Evolutionary conservation across 1,139 yeast species (phyloP).

Genomic region (Geotrichum bryndzae): DNA sequence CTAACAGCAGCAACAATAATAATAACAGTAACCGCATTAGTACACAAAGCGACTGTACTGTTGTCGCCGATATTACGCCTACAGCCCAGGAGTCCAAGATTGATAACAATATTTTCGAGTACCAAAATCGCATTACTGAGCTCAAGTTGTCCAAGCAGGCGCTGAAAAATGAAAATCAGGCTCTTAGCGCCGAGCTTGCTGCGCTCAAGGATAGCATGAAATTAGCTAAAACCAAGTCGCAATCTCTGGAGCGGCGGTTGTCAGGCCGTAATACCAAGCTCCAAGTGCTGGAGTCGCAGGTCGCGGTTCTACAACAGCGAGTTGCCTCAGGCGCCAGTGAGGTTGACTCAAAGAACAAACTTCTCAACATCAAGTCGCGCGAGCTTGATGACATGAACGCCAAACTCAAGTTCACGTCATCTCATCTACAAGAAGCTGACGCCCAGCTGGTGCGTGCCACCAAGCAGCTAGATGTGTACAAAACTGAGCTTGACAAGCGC

Average conservation of each 20-base stretch:
- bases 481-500: background rate
- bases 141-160: slow-evolving; percentile 1
- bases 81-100: slow-evolving; percentile 1
- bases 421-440: background rate
- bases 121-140: background rate
- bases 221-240: slow-evolving; percentile 15
- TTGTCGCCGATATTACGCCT: slow-evolving; percentile 15
- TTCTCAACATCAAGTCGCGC: background rate
- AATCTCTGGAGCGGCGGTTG: background rate
- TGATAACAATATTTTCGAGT: background rate
- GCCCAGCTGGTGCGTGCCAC: background rate
- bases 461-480: background rate
- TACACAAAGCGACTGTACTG: slow-evolving; percentile 22
- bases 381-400: background rate
- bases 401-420: background rate
- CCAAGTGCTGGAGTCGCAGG: background rate
- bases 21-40: slow-evolving; percentile 25
- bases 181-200: background rate
- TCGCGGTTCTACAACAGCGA: background rate
- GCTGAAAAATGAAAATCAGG: slow-evolving; percentile 1
- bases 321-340: background rate
- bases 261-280: background rate
- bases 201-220: slow-evolving; percentile 4
- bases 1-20: slow-evolving; percentile 25
- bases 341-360: background rate